phyloP scores from a whole-genome alignment of 2,329 filamentous ascomycete genomes.

The Dactylonectria macrodidyma region DNA sequence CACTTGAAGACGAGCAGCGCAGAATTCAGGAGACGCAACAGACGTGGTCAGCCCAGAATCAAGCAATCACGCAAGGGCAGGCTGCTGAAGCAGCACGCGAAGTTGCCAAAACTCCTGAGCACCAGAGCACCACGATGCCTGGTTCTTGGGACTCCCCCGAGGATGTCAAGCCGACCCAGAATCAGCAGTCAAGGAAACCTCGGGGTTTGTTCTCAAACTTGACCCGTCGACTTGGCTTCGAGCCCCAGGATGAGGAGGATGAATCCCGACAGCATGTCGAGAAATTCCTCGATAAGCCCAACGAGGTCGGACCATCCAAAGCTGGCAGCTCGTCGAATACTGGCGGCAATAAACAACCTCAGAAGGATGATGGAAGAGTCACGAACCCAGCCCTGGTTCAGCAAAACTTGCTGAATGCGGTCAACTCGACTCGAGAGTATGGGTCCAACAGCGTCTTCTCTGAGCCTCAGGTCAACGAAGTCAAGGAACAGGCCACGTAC shows the following conservation, averaged over 20 bases:
- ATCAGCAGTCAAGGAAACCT: slow-evolving; percentile 57
- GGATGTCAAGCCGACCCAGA: slow-evolving; percentile 52
- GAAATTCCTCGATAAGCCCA: slow-evolving; percentile 59
- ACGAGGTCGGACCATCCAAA: slow-evolving; percentile 37
- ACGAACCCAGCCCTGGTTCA: slow-evolving; percentile 74
- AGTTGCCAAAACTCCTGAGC: slow-evolving; percentile 58
- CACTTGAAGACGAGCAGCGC: slow-evolving; percentile 80
- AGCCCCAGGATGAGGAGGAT: slow-evolving; percentile 61
- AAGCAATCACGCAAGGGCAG: slow-evolving; percentile 50
- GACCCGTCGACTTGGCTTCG: slow-evolving; percentile 77
- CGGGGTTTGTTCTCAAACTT: slow-evolving; percentile 79
- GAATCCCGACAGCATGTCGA: slow-evolving; percentile 58
- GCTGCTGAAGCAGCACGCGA: slow-evolving; percentile 57
- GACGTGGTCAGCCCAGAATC: slow-evolving; percentile 54
- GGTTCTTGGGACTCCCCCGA: slow-evolving; percentile 82
- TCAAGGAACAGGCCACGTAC: slow-evolving; percentile 88
- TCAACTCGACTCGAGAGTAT: slow-evolving; percentile 83
- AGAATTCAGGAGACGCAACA: slow-evolving; percentile 71
- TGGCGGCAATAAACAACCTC: slow-evolving; percentile 37
- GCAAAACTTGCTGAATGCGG: slow-evolving; percentile 82
- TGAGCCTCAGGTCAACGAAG: slow-evolving; percentile 77
- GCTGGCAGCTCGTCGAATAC: slow-evolving; percentile 31
- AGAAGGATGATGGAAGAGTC: slow-evolving; percentile 65
- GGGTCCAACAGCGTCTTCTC: slow-evolving; percentile 82
- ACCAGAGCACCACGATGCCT: slow-evolving; percentile 72